Evolutionary conservation across 371 early-diverging fungal genomes (phyloP).

Genomic region (Vavraia culicis): DNA sequence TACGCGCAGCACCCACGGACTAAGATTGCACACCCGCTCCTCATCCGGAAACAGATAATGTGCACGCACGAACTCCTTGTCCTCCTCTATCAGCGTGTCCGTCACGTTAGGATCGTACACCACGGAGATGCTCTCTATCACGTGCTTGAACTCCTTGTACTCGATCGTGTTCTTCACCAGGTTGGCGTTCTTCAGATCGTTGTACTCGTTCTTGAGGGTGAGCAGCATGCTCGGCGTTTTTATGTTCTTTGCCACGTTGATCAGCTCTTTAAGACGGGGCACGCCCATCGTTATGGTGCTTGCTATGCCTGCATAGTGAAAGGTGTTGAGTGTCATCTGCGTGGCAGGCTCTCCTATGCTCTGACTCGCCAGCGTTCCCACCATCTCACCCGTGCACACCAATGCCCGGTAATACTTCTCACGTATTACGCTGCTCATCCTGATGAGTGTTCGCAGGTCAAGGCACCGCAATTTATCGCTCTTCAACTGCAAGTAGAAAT

Average conservation of each 20-base stretch:
- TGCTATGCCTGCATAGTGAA: constrained; percentile 95
- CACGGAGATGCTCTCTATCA: constrained; percentile 65
- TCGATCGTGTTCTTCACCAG: constrained; percentile 67
- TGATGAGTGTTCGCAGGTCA: constrained; percentile 44
- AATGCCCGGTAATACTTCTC: constrained; percentile 62
- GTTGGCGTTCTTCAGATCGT: constrained; percentile 62
- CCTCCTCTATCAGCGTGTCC: constrained; percentile 60
- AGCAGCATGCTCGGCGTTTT: constrained; percentile 80
- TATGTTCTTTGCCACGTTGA: constrained; percentile 85
- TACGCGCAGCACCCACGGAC: constrained; percentile 77
- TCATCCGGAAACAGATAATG: constrained; percentile 68
- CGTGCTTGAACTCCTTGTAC: constrained; percentile 61
- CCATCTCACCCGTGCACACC: constrained; percentile 93
- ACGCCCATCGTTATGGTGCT: constrained; percentile 94
- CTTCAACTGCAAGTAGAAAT: too few species aligned
- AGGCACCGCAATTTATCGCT: neutral
- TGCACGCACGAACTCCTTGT: constrained; percentile 66
- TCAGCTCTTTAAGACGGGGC: constrained; percentile 95
- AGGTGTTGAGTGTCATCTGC: constrained; percentile 98
- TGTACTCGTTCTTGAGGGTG: constrained; percentile 53
- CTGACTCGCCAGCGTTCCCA: constrained; percentile 92
- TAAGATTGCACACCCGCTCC: constrained; percentile 43
- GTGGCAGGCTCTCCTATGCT: constrained; percentile 99
- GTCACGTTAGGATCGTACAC: constrained; percentile 79
- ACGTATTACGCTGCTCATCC: constrained; percentile 75